Evolutionary conservation across 2,329 filamentous ascomycete genomes (phyloP), one percentile per base, ranked within the genome.

Genomic region (Zymoseptoria brevis): DNA sequence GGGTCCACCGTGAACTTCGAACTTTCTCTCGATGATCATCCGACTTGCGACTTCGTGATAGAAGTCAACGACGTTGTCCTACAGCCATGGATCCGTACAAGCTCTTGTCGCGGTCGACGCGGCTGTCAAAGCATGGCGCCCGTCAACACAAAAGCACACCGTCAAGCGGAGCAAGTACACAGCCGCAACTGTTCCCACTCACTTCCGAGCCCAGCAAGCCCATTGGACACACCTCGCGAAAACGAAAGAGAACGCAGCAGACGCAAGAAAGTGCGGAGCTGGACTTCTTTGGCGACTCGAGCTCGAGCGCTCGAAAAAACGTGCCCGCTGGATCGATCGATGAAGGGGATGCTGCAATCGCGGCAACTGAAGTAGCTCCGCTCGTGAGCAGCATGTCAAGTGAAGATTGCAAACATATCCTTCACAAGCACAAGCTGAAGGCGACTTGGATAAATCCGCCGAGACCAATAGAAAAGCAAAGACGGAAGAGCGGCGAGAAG

Each of bases 41-140:
- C 50, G 22, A 19, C 50, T 51, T 21, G 22, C 29, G 22, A 13
- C 29, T 16, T 53, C 19, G 8, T 53, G 11, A 53, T 26, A 19
- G n/a, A 24, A 22, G 13, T 24, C 51, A 24, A 24, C 51, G n/a
- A 13, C 22, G 13, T 53, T 11, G 51, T 19, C 19, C 7, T 29
- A n/a, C n/a, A n/a, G 13, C 22, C n/a, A 89, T 89, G 87, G 87
- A 91, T 74, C 85, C 90, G 57, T 78, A 90, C 69, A 89, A 86
- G 68, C 76, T 91, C 30, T 77, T 91, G 60, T 89, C 87, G 41
- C 81, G 87, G 55, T 87, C 87, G 59, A 85, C 84, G 2, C 89
- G 88, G 67, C 75, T 79, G 13, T 69, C 76, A 4, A 79, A 75
- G 59, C 78, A 75, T 54, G 61, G 68, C 9, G 67, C 69, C 19